These are phyloP conservation scores for Coemansia guatemalensis DNA, from an alignment of 192 early-diverging fungal species.

Conservation along the genomic window DNA sequence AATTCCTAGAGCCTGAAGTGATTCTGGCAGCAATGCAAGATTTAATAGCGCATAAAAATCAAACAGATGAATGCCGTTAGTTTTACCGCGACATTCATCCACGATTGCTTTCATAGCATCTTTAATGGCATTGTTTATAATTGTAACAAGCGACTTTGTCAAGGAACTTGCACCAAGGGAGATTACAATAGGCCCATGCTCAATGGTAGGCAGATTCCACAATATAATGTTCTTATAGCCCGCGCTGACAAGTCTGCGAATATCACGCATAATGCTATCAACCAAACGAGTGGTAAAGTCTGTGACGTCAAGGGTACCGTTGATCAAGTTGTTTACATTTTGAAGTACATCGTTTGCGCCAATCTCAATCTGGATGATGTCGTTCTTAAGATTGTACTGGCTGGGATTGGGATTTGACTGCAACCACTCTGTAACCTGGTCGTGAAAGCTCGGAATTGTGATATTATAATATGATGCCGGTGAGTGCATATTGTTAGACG, in stretches of 20 bases:
- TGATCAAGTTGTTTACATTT: constrained; percentile 12
- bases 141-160: constrained; percentile 12
- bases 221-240: constrained; percentile 48
- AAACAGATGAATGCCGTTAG: constrained; percentile 23
- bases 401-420: constrained; percentile 24
- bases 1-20: constrained; percentile 27
- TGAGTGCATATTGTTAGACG: constrained; percentile 46
- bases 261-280: constrained; percentile 24
- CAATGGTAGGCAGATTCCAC: constrained; percentile 45
- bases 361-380: constrained; percentile 42
- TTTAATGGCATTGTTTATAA: constrained; percentile 27
- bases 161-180: constrained; percentile 8
- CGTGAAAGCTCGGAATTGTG: constrained; percentile 45
- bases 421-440: constrained; percentile 37
- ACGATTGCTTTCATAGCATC: constrained; percentile 8
- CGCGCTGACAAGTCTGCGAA: constrained; percentile 22
- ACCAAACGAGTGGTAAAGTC: constrained; percentile 25
- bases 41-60: constrained; percentile 31
- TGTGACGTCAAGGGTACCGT: constrained; percentile 14
- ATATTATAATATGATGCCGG: constrained; percentile 17
- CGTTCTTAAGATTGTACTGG: constrained; percentile 37
- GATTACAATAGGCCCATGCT: constrained; percentile 24
- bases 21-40: constrained; percentile 22
- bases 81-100: constrained; percentile 2
- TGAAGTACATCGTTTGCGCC: constrained; percentile 44